Base-by-base conservation (phyloP, 495 filamentous ascomycete species). In the Penicillium nucicola region DNA sequence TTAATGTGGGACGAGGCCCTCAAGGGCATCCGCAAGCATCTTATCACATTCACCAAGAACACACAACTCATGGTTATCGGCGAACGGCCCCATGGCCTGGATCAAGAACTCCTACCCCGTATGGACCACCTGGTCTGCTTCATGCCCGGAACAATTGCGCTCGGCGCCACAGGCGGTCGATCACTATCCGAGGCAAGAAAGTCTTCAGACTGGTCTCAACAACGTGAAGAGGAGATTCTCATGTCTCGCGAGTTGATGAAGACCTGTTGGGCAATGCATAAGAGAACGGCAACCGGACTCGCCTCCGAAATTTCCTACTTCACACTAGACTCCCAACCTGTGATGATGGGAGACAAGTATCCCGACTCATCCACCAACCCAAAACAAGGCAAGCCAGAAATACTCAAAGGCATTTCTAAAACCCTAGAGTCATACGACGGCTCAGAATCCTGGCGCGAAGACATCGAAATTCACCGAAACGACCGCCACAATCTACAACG, bases 61-160 rank as follows among this genome's bases (percentile, higher is more conserved):
- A 85, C 85, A 2, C 79, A 84, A 45, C 82, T 96, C 54, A 92
- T 92, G 28, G 82, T 97, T 41, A 80, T 97, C 22, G 92, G 82
- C 30, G 93, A 99, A 65, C 83, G 89, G 15, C 92, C 89, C 0
- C 68, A 71, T 23, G 95, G 95, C 11, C 73, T 99, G 11, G 63
- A 78, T 18, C 70, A 75, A 2, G 40, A 64, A 0, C 60, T 96
- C 6, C 80, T 77, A 0, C 88, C 92, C 15, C 97, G 97, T 70
- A 97, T 99, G 95, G 93, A 97, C 61, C 93, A 99, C 65, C 77
- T 97, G 7, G 92, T 92, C 33, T 99, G 93, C 75, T 99, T 97
- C 76, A 87, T 97, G 80, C 92, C 93, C 0, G 95, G 93, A 28
- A 96, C 92, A 12, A 92, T 97, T 57, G 93, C 92, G 0, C 82